Percentiles rank a stretch among this genome's conserved stretches.
These are phyloP conservation scores for Kokia cookei DNA, from an alignment of 441 rosid genomes.

Conservation along the genomic window DNA sequence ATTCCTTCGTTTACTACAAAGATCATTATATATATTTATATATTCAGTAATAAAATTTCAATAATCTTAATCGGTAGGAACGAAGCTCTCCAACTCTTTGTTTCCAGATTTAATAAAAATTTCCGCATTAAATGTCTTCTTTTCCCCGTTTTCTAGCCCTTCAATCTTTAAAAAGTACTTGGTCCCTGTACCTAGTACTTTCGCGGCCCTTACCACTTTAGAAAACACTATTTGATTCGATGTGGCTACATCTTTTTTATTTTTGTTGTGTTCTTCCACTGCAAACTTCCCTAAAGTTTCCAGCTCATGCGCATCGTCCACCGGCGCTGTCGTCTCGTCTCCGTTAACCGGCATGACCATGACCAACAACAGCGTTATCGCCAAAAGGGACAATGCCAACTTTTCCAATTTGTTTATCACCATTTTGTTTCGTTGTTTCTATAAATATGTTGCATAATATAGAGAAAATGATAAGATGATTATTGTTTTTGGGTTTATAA, in stretches of 20 bases:
- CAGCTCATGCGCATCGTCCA: slow-evolving; percentile 27
- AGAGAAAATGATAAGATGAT: background rate
- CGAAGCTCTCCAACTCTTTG: background rate
- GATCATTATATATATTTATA: background rate
- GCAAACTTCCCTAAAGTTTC: slow-evolving; percentile 58
- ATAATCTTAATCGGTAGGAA: background rate
- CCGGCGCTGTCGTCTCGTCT: slow-evolving; percentile 18
- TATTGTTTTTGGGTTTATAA: background rate
- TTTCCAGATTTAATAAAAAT: background rate
- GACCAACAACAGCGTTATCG: background rate
- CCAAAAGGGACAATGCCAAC: background rate
- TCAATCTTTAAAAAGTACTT: background rate
- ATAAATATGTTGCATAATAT: background rate
- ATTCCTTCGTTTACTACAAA: too few species aligned
- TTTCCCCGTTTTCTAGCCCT: background rate
- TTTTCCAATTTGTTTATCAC: background rate
- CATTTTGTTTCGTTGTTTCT: background rate
- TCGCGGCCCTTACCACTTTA: background rate
- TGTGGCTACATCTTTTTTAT: background rate
- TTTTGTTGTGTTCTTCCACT: background rate
- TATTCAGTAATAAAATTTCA: background rate
- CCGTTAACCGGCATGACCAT: slow-evolving; percentile 2
- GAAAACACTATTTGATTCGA: background rate
- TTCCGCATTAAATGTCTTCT: background rate
- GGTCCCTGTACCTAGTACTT: background rate